Base-by-base conservation (phyloP, 2,329 filamentous ascomycete genomes). In the Ustilaginoidea virens region DNA sequence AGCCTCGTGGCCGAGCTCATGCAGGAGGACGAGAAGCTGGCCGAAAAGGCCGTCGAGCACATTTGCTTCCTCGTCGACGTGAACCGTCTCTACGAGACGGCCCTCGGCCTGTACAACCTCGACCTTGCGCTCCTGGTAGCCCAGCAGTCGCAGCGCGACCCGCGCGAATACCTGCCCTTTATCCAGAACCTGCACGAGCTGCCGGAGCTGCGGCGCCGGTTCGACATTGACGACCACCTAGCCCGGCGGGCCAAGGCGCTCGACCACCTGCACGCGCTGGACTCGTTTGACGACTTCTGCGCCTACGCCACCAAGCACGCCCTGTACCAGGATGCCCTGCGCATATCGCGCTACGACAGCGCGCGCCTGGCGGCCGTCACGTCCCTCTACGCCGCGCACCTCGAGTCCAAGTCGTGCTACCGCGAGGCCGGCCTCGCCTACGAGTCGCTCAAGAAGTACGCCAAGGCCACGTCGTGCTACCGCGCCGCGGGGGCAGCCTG, bases 41-140 rank as follows among this genome's bases (percentile, higher is more conserved):
- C 83, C 1, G 87, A 96, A 40, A 78, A 77, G 49, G 87, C 87
- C 0, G 78, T 94, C 14, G 85, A 94, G 48, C 90, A 98, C 46
- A 94, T 98, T 35, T 96, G 85, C 61, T 98, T 98, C 62, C 66
- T 98, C 23, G 82, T 86, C 1, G 90, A 98, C 51, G 79, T 92
- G 25, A 92, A 94, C 49, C 74, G 75, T 22, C 69, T 98, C 0
- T 98, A 93, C 44, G 82, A 94, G 36, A 76, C 86, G 35, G 81
- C 90, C 0, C 63, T 98, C 2, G 86, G 86, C 1, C 62, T 96
- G 3, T 98, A 98, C 48, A 76, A 96, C 44, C 69, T 98, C 3
- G 83, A 93, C 8, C 70, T 98, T 6, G 77, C 87, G 4, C 63
- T 98, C 8, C 63, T 94, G 5, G 81, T 98, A 9, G 90, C 90